Percentiles rank a stretch among this genome's conserved stretches.
These are phyloP conservation scores for Brettanomyces nanus DNA, from an alignment of 805 yeast species.

Conservation along the genomic window DNA sequence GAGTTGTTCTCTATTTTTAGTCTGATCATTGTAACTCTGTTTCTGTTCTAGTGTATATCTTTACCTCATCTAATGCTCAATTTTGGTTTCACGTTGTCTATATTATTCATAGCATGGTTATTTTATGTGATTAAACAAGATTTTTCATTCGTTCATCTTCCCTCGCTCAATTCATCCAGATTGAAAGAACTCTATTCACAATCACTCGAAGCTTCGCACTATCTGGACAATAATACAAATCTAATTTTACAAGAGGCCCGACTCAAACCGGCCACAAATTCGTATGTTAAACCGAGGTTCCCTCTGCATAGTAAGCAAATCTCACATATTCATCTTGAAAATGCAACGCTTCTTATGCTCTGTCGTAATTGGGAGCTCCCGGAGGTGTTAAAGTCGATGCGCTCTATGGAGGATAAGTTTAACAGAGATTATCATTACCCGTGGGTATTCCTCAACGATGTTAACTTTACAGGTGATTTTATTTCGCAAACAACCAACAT, in stretches of 20 bases:
- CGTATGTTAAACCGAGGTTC: slow-evolving; percentile 26
- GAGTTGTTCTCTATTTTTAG: no score
- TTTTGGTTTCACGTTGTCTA: neutral
- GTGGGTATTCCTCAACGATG: slow-evolving; percentile 76
- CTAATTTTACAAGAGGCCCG: slow-evolving; percentile 10
- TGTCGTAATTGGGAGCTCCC: slow-evolving; percentile 74
- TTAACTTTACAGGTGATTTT: slow-evolving; percentile 56
- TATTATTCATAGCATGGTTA: neutral
- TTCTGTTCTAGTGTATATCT: no score
- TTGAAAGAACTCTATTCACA: slow-evolving; percentile 6
- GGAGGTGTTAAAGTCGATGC: slow-evolving; percentile 68
- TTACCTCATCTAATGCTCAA: no score
- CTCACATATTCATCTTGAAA: slow-evolving; percentile 41
- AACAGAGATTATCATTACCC: slow-evolving; percentile 59
- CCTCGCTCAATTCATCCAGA: neutral
- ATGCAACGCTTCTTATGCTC: slow-evolving; percentile 83
- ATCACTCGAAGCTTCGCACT: slow-evolving; percentile 5
- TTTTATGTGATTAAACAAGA: neutral
- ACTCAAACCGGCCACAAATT: slow-evolving; percentile 31
- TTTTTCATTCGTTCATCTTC: neutral
- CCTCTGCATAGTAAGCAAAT: slow-evolving; percentile 11
- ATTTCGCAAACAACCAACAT: slow-evolving; percentile 50
- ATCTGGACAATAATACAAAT: slow-evolving; percentile 9
- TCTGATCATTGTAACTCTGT: no score
- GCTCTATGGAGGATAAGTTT: slow-evolving; percentile 71